Percentiles rank a stretch among this genome's conserved stretches.
phyloP scores from a whole-genome alignment of 2,329 filamentous ascomycete species.

The Furcasterigmium sp. region DNA sequence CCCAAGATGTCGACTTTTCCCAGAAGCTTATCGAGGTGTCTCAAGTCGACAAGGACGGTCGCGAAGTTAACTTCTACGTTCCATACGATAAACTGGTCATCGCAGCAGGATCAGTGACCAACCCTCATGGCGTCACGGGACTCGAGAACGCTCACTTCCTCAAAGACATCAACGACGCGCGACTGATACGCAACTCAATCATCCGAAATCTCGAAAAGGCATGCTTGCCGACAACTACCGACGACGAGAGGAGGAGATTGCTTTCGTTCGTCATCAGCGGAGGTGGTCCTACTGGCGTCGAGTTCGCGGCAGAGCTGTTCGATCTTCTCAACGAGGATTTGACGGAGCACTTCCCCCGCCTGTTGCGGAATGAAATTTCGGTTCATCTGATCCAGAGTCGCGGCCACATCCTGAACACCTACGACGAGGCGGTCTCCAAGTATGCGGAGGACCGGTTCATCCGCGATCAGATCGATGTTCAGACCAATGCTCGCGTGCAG shows the following conservation, averaged over 20 bases:
- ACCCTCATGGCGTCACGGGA: conserved; percentile 92
- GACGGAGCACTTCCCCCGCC: conserved; percentile 73
- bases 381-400: conserved; percentile 95
- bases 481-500: conserved; percentile 90
- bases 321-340: conserved; percentile 96
- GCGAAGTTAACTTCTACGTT: conserved; percentile 81
- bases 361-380: conserved; percentile 95
- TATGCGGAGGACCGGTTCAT: conserved; percentile 90
- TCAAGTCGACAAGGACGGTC: conserved; percentile 63
- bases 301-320: conserved; percentile 94
- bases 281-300: conserved; percentile 92
- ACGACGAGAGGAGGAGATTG: conserved; percentile 80
- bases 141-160: conserved; percentile 91
- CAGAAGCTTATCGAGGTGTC: conserved; percentile 86
- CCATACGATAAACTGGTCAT: conserved; percentile 97
- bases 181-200: conserved; percentile 81
- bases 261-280: conserved; percentile 96
- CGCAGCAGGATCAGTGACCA: conserved; percentile 86
- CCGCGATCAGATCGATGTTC: conserved; percentile 84
- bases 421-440: conserved; percentile 87
- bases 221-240: conserved; percentile 85
- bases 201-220: conserved; percentile 86
- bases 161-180: conserved; percentile 90
- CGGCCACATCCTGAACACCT: conserved; percentile 94
- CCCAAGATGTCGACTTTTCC: conserved; percentile 87